A percentile compares a stretch with the other conserved stretches of the same genome.
These are phyloP conservation scores for Pyricularia grisea DNA, from an alignment of 2,329 filamentous ascomycete genomes.

Conservation along the genomic window DNA sequence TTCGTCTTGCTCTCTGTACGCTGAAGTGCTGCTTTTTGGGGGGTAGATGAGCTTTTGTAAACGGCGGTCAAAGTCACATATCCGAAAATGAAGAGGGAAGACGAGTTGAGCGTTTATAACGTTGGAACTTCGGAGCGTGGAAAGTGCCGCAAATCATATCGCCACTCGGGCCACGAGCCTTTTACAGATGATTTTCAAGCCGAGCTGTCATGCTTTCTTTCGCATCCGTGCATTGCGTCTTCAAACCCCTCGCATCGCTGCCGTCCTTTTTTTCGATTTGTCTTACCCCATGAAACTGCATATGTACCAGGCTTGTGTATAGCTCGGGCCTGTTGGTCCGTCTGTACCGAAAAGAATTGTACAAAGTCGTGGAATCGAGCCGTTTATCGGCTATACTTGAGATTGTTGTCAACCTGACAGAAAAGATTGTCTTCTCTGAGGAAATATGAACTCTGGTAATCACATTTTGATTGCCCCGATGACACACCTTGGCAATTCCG, in stretches of 20 bases:
- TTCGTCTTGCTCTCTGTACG: not conserved
- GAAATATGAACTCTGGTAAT: too few species aligned
- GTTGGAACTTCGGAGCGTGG: not conserved
- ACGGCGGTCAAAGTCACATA: not conserved
- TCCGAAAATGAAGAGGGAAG: not conserved
- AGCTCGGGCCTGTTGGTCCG: not conserved
- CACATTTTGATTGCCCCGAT: not conserved
- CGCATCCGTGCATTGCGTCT: not conserved
- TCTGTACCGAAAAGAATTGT: not conserved
- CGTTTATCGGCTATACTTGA: not conserved
- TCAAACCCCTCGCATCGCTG: not conserved
- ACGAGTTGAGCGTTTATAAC: not conserved
- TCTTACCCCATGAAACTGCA: not conserved
- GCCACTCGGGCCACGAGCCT: not conserved
- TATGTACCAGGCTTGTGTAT: not conserved
- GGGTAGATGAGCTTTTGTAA: not conserved
- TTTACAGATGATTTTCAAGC: not conserved
- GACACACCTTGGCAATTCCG: not conserved
- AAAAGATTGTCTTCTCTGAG: not conserved
- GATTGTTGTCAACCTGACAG: not conserved
- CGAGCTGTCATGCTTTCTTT: not conserved
- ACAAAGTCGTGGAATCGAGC: not conserved
- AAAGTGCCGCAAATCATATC: not conserved
- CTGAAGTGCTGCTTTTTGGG: not conserved
- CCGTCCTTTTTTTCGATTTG: not conserved